These are phyloP conservation scores for Fraxinus nigra DNA, from an alignment of 305 asterid species.

Conservation along the genomic window DNA sequence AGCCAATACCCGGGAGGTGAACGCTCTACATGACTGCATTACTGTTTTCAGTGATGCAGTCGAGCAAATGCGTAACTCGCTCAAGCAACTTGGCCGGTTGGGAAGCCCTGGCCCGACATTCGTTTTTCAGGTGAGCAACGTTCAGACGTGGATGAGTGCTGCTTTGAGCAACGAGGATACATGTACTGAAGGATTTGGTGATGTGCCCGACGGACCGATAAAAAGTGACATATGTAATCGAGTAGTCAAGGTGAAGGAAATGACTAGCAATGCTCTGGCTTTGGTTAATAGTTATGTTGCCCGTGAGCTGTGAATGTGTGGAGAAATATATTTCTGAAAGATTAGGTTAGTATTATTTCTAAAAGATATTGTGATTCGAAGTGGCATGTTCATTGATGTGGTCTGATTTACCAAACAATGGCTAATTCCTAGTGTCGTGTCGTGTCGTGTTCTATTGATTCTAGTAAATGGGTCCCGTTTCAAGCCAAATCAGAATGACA, in stretches of 20 bases:
- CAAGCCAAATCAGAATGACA: not conserved
- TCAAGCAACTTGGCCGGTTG: constrained; percentile 65
- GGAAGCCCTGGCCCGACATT: constrained; percentile 38
- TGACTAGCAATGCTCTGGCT: constrained; percentile 63
- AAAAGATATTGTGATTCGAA: not conserved
- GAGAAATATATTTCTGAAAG: too few relatives aligned
- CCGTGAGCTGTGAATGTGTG: not conserved
- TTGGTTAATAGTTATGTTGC: constrained; percentile 58
- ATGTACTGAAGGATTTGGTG: constrained; percentile 51
- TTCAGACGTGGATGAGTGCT: constrained; percentile 66
- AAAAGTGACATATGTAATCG: constrained; percentile 38
- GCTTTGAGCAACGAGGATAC: constrained; percentile 61
- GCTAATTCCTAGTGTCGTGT: too few relatives aligned
- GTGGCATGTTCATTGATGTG: not conserved
- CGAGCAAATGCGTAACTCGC: constrained; percentile 61
- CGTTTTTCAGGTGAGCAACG: constrained; percentile 46
- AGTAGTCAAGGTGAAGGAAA: constrained; percentile 40
- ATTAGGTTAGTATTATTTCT: too few relatives aligned
- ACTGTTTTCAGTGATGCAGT: constrained; percentile 59
- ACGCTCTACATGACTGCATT: constrained; percentile 74
- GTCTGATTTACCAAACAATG: not conserved
- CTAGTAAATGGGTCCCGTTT: not conserved
- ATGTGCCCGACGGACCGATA: constrained; percentile 26
- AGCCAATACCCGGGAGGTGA: constrained; percentile 41
- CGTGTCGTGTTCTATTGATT: not conserved